phyloP scores from a whole-genome alignment of 495 filamentous ascomycete species.

The Chaetomium cochliodes region DNA sequence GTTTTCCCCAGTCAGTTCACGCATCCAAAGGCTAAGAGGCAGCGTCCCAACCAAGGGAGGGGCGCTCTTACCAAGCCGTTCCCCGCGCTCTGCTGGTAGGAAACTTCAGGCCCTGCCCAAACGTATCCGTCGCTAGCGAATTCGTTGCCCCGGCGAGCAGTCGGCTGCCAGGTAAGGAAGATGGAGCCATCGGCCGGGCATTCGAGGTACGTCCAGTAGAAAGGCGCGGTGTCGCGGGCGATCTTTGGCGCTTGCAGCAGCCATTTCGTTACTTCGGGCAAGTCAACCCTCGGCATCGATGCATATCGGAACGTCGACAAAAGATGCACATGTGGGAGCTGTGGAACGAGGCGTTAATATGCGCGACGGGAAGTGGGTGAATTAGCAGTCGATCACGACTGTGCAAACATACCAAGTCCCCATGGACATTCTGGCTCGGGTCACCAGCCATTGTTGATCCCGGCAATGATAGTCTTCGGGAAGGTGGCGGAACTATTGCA shows the following conservation, averaged over 20 bases:
- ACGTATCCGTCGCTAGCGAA: slow-evolving; percentile 90
- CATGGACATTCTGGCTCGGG: slow-evolving; percentile 40
- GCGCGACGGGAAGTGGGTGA: slow-evolving; percentile 5
- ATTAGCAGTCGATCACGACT: background rate
- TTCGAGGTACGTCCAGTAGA: slow-evolving; percentile 90
- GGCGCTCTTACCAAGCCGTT: slow-evolving; percentile 68
- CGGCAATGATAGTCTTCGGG: background rate
- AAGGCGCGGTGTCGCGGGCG: slow-evolving; percentile 68
- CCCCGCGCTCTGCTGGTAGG: slow-evolving; percentile 61
- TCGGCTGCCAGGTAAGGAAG: slow-evolving; percentile 83
- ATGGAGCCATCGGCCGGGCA: slow-evolving; percentile 76
- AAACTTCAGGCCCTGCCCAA: slow-evolving; percentile 78
- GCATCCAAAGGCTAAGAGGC: background rate
- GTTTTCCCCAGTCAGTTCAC: slow-evolving; percentile 23
- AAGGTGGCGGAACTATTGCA: slow-evolving; percentile 19
- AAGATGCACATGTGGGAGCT: slow-evolving; percentile 86
- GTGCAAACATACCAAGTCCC: slow-evolving; percentile 35
- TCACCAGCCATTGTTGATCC: slow-evolving; percentile 31
- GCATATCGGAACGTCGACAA: slow-evolving; percentile 76
- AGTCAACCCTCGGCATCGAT: slow-evolving; percentile 59
- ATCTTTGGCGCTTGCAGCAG: slow-evolving; percentile 77
- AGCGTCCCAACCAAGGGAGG: background rate
- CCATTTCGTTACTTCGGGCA: slow-evolving; percentile 71
- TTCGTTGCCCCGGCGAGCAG: slow-evolving; percentile 59
- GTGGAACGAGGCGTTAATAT: slow-evolving; percentile 13